Conservation (phyloP, 345 rosid genomes). For the Populus nigra region DNA sequence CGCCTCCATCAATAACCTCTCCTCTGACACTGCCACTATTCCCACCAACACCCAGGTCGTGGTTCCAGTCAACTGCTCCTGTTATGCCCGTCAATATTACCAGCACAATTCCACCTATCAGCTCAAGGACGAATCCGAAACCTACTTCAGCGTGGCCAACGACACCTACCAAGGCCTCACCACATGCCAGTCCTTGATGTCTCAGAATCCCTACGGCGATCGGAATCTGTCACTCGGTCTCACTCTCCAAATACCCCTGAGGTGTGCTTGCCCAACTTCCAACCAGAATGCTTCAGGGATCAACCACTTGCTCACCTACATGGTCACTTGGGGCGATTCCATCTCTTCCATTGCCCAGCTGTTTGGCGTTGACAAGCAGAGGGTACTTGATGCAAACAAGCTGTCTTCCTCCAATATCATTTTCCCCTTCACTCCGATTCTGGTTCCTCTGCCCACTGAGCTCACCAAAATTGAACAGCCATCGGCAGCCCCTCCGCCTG, state of each 20-base stretch:
- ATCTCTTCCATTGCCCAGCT: slow-evolving; percentile 41
- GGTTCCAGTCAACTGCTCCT: slow-evolving; percentile 66
- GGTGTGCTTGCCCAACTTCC: slow-evolving; percentile 79
- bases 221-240: slow-evolving; percentile 20
- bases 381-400: slow-evolving; percentile 50
- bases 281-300: slow-evolving; percentile 52
- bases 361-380: slow-evolving; percentile 41
- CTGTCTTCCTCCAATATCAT: slow-evolving; percentile 27
- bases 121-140: slow-evolving; percentile 9
- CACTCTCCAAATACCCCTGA: slow-evolving; percentile 52
- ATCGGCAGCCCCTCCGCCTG: slow-evolving; percentile 32
- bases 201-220: slow-evolving; percentile 45
- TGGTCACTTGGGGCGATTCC: slow-evolving; percentile 42
- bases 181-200: slow-evolving; percentile 83
- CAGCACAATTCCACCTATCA: slow-evolving; percentile 66
- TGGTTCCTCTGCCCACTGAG: slow-evolving; percentile 57
- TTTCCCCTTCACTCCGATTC: slow-evolving; percentile 56
- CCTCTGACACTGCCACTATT: slow-evolving; percentile 31
- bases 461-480: slow-evolving; percentile 37
- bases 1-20: slow-evolving; percentile 52
- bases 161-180: slow-evolving; percentile 79
- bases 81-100: slow-evolving; percentile 43
- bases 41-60: slow-evolving; percentile 37
- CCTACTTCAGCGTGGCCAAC: slow-evolving; percentile 62
- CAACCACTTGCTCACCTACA: slow-evolving; percentile 55